phyloP scores from a whole-genome alignment of 148 eudicot species.

The Rhododendron vialii region DNA sequence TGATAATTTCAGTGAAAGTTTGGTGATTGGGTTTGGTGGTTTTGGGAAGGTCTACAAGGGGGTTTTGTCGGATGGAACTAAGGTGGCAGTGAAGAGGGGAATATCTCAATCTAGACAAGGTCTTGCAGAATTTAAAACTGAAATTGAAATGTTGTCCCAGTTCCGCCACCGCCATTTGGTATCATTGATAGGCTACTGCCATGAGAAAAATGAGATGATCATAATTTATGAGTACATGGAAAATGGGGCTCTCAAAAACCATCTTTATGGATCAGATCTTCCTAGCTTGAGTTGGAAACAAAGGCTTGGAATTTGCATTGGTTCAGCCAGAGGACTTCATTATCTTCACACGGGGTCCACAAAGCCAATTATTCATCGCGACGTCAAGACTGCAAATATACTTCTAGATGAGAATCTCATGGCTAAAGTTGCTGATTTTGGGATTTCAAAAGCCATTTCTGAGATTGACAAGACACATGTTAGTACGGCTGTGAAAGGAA shows the following conservation, averaged over 20 bases:
- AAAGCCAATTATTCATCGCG: conserved; percentile 63
- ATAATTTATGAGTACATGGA: conserved; percentile 66
- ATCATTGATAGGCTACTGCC: conserved; percentile 60
- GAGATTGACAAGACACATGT: conserved; percentile 60
- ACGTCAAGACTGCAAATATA: conserved; percentile 66
- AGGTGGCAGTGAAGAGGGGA: conserved; percentile 63
- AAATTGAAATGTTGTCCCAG: conserved; percentile 67
- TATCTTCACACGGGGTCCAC: conserved; percentile 65
- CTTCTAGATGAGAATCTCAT: conserved; percentile 54
- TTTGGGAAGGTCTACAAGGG: conserved; percentile 71
- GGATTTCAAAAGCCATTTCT: conserved; percentile 61
- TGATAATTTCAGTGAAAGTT: conserved; percentile 45
- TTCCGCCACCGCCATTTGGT: conserved; percentile 75
- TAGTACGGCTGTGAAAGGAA: conserved; percentile 64
- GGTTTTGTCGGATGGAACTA: conserved; percentile 38
- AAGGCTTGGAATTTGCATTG: conserved; percentile 66
- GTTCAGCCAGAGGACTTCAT: conserved; percentile 65
- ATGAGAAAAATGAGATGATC: conserved; percentile 59
- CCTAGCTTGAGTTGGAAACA: conserved; percentile 56
- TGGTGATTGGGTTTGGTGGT: conserved; percentile 60
- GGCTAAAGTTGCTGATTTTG: conserved; percentile 79
- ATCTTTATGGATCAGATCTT: conserved; percentile 45
- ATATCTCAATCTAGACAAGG: conserved; percentile 49
- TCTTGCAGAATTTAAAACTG: conserved; percentile 48
- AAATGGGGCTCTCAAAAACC: conserved; percentile 59